phyloP scores from a whole-genome alignment of 2,329 filamentous ascomycete species.

The Podosphaera aphanis region DNA sequence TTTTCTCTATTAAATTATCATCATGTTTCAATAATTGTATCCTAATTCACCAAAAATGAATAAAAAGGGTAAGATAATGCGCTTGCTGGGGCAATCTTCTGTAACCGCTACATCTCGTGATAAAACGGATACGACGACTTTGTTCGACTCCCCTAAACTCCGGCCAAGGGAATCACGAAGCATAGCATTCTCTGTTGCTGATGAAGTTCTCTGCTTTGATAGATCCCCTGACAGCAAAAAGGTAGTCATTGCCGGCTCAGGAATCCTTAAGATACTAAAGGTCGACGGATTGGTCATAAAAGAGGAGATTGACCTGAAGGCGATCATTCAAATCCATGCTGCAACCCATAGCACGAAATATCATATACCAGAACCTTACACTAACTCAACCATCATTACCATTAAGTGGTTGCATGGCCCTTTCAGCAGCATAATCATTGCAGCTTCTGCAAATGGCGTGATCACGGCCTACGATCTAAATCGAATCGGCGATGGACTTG shows the following conservation, averaged over 20 bases:
- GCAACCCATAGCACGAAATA: slow-evolving; percentile 20
- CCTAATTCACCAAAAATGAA: slow-evolving; percentile 9
- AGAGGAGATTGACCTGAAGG: slow-evolving; percentile 34
- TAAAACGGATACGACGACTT: slow-evolving; percentile 6
- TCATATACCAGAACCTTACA: slow-evolving; percentile 20
- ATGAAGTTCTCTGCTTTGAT: slow-evolving; percentile 33
- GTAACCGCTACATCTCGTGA: slow-evolving; percentile 5
- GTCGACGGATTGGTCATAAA: slow-evolving; percentile 28
- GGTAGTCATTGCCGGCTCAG: slow-evolving; percentile 33
- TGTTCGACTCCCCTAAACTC: slow-evolving; percentile 9
- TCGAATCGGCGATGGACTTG: slow-evolving; percentile 21
- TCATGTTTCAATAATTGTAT: neutral
- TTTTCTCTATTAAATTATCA: too few species aligned
- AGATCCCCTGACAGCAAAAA: slow-evolving; percentile 30
- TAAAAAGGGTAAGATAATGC: slow-evolving; percentile 14
- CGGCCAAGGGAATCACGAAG: slow-evolving; percentile 26
- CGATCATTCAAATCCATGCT: slow-evolving; percentile 27
- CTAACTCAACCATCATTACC: slow-evolving; percentile 37
- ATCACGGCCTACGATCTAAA: slow-evolving; percentile 40
- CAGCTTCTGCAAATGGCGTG: slow-evolving; percentile 38
- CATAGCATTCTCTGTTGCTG: slow-evolving; percentile 25
- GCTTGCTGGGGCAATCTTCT: slow-evolving; percentile 12
- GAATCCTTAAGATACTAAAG: slow-evolving; percentile 32
- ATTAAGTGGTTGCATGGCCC: slow-evolving; percentile 31
- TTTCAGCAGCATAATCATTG: slow-evolving; percentile 29